A percentile compares a stretch with the other conserved stretches of the same genome.
Evolutionary conservation across 257 asterid species (phyloP).

Genomic region (Haberlea rhodopensis): DNA sequence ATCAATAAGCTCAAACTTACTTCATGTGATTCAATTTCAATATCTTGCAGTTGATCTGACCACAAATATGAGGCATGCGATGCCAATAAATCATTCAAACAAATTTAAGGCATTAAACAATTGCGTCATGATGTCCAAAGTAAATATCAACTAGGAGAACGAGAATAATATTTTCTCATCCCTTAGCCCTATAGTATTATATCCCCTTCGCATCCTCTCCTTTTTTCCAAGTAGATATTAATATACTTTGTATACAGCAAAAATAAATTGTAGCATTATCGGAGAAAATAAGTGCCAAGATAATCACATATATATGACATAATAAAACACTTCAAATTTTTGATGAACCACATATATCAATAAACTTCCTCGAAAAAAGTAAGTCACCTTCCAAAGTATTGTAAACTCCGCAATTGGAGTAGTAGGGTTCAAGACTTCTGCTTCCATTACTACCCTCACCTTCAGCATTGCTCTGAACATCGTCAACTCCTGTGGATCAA

Average conservation of each 20-base stretch:
- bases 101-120: conserved; percentile 12
- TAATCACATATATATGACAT: conserved; percentile 1
- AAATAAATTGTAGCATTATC: not conserved
- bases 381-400: conserved; percentile 98
- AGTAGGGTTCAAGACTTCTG: conserved; percentile 41
- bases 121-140: not conserved
- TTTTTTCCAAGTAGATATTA: not conserved
- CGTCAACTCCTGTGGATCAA: conserved; percentile 54
- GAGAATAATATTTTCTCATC: conserved; percentile 14
- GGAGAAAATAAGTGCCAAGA: conserved; percentile 14
- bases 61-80: conserved; percentile 61
- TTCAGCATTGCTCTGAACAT: conserved; percentile 57
- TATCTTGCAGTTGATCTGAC: conserved; percentile 51
- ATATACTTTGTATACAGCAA: too few species aligned
- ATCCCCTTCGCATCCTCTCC: too few species aligned
- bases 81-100: conserved; percentile 26
- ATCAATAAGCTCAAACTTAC: conserved; percentile 60
- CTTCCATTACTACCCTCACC: too few species aligned
- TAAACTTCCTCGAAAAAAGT: conserved; percentile 14
- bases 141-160: not conserved
- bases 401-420: conserved; percentile 70
- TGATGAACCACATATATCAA: not conserved
- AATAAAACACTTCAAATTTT: not conserved
- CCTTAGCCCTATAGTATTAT: not conserved
- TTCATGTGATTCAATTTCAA: conserved; percentile 73